phyloP scores from a whole-genome alignment of 371 early-diverging fungal genomes.

The Actinomucor elegans region DNA sequence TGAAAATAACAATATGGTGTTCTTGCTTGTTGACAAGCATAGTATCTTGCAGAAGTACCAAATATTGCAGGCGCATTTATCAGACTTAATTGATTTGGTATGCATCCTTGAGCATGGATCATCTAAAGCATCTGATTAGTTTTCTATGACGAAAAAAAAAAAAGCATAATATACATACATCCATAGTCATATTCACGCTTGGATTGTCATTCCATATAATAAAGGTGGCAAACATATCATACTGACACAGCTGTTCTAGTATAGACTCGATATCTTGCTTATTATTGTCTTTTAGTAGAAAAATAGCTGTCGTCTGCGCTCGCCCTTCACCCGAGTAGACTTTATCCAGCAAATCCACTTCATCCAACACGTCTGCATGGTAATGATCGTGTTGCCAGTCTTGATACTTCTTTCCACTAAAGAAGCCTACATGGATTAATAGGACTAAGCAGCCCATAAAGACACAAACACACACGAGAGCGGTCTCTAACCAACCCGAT shows the following conservation, averaged over 20 bases:
- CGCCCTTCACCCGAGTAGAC: constrained; percentile 59
- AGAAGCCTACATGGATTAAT: constrained; percentile 45
- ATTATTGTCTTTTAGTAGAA: constrained; percentile 29
- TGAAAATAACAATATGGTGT: constrained; percentile 71
- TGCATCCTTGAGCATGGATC: constrained; percentile 35
- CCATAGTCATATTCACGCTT: constrained; percentile 38
- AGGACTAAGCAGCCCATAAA: constrained; percentile 30
- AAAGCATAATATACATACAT: constrained; percentile 33
- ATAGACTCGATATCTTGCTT: constrained; percentile 30
- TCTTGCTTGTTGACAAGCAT: constrained; percentile 58
- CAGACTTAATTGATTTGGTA: constrained; percentile 38
- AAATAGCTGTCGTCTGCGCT: constrained; percentile 52
- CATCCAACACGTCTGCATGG: constrained; percentile 15
- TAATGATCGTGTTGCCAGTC: constrained; percentile 43
- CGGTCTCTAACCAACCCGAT: constrained; percentile 24
- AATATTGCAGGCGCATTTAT: constrained; percentile 53
- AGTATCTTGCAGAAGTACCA: constrained; percentile 56
- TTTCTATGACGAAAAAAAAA: background rate
- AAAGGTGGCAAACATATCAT: constrained; percentile 59
- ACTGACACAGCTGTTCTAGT: constrained; percentile 53
- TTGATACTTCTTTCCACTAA: constrained; percentile 47
- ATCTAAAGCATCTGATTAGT: constrained; percentile 10
- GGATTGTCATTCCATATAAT: constrained; percentile 67
- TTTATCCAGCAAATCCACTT: constrained; percentile 50
- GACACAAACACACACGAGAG: constrained; percentile 3